Base-by-base conservation (phyloP, 2,329 filamentous ascomycete species). In the Chaetothyriales sp. region DNA sequence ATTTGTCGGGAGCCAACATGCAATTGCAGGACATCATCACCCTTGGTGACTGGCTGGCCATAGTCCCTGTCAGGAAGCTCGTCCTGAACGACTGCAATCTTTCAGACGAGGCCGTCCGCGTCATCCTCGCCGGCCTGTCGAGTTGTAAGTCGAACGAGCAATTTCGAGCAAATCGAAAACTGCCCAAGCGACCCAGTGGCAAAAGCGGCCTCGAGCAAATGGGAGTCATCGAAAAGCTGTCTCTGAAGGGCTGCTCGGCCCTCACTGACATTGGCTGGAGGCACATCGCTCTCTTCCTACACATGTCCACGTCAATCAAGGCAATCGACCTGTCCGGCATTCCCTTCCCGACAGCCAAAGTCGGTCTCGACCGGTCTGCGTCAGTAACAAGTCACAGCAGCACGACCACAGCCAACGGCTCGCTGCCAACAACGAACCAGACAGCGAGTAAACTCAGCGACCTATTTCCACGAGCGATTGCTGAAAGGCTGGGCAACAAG, bases 181-280 rank as follows among this genome's bases (percentile, higher is more conserved):
- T 66, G 43, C 58, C 61, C 1, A 66, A 71, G 61, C 70, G 68
- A 18, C 62, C 65, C 1, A 63, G 68, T 20, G 58, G 63, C 2
- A 44, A 63, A 18, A 48, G 55, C 46, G 53, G 61, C 49, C 64
- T 61, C 46, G 63, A 65, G 50, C 67, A 69, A 47, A 66, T 69
- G 47, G 89, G 89, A 15, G 81, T 94, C 1, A 80, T 97, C 4
- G 89, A 95, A 69, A 85, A 88, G 56, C 70, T 98, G 5, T 85
- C 87, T 1, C 69, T 98, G 44, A 95, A 94, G 69, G 88, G 94
- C 68, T 97, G 97, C 64, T 69, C 75, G 1, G 90, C 89, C 62
- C 83, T 97, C 54, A 85, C 87, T 0, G 74, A 76, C 0, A 85
- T 94, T 57, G 92, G 90, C 15, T 98, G 92, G 92, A 89, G 84